phyloP scores from a whole-genome alignment of 2,329 filamentous ascomycete genomes.

The Penicillium freii region DNA sequence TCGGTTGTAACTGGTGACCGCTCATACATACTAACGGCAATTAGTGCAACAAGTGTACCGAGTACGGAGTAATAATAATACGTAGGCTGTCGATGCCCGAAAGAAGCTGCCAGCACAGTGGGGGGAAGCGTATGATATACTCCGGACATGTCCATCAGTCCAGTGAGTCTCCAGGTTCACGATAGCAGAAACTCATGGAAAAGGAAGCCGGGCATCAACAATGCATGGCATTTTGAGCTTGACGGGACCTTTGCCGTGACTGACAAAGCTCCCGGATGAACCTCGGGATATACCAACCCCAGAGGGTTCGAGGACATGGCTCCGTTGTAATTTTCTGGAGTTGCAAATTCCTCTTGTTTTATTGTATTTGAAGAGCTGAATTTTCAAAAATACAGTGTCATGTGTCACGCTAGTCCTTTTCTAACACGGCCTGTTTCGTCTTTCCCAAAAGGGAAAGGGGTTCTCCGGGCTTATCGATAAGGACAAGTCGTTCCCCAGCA shows the following conservation, averaged over 20 bases:
- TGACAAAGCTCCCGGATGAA: background rate
- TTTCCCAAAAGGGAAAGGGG: slow-evolving; percentile 19
- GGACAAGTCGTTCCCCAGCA: background rate
- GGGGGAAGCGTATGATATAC: background rate
- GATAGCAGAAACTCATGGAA: background rate
- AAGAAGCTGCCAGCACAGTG: background rate
- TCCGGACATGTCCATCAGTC: background rate
- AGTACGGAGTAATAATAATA: background rate
- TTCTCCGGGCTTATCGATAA: slow-evolving; percentile 22
- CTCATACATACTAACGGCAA: background rate
- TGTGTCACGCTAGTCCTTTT: slow-evolving; percentile 7
- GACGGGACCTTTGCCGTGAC: slow-evolving; percentile 9
- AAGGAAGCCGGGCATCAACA: background rate
- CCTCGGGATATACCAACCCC: background rate
- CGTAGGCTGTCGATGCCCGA: background rate
- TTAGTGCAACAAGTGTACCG: background rate
- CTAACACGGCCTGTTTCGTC: slow-evolving; percentile 4
- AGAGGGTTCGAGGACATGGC: background rate
- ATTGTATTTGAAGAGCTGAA: background rate
- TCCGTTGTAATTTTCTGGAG: background rate
- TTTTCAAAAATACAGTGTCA: slow-evolving; percentile 6
- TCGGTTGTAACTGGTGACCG: slow-evolving; percentile 11
- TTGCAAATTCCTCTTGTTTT: background rate
- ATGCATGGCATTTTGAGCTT: slow-evolving; percentile 5
- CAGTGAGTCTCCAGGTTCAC: background rate